Evolutionary conservation across 1,284 basidiomycete genomes (phyloP).

Genomic region (Pterulicium gracile): DNA sequence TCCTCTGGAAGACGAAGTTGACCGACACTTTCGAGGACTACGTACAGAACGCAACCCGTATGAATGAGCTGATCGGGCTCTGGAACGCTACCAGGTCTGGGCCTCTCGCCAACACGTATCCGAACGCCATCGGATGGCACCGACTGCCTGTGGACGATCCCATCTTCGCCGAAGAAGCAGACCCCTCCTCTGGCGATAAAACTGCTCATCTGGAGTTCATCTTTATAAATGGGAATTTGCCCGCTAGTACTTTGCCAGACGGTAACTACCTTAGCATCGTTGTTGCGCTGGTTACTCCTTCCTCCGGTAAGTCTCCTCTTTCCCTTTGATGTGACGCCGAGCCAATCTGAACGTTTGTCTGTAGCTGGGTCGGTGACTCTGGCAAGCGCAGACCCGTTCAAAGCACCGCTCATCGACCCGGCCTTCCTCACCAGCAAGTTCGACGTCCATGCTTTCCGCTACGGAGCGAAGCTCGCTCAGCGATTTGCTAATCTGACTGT

Average conservation of each 20-base stretch:
- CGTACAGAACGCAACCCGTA: background rate
- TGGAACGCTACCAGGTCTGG: background rate
- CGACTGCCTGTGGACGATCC: background rate
- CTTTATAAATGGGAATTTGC: background rate
- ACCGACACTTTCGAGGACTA: background rate
- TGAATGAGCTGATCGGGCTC: background rate
- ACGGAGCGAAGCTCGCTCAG: background rate
- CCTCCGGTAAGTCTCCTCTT: background rate
- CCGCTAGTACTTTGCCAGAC: background rate
- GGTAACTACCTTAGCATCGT: background rate
- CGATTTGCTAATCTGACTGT: background rate
- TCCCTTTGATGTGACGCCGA: no score
- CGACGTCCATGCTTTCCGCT: background rate
- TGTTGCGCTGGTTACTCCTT: background rate
- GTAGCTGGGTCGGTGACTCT: background rate
- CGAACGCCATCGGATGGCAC: background rate
- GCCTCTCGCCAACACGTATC: background rate
- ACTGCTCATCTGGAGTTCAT: slow-evolving; percentile 10
- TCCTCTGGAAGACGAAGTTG: background rate
- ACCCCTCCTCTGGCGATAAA: slow-evolving; percentile 12
- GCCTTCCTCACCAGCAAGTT: background rate
- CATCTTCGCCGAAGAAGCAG: slow-evolving; percentile 1
- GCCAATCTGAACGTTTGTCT: background rate
- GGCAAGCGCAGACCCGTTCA: background rate
- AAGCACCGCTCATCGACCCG: background rate